Evolutionary conservation across 108 stramenopile genomes (phyloP), one percentile per base, ranked within the genome.

Genomic region (Fragilariopsis cylindrus): DNA sequence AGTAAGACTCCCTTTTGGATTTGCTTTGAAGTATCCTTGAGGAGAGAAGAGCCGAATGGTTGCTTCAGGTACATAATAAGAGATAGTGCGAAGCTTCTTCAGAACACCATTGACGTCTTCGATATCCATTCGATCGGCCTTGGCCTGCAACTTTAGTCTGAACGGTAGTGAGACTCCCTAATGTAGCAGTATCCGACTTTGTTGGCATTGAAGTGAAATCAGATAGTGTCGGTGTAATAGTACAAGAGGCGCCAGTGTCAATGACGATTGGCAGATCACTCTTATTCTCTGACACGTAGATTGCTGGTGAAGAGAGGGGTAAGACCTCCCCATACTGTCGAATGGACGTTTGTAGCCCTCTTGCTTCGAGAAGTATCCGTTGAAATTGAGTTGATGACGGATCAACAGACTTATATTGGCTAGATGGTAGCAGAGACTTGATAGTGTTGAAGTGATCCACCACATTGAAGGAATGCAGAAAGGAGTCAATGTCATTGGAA

Each of bases 31-130:
- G 55, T 56, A 56, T 19, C 4, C 0, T 0, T 56, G 55, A 0
- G 9, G 55, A 1, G 55, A 56, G 55, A 56, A 56, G 9, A 56
- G 55, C 0, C 55, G 7, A 0, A 56, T 11, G 18, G 55, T 56
- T 0, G 55, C 55, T 0, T 56, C 8, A 1, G 55, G 55, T 0
- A 56, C 19, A 0, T 19, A 11, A 19, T 56, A 56, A 0, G 55
- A n/a, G 0, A 0, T 19, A 0, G 55, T 56, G 0, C 19, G 18
- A 0, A 56, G 7, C 6, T n/a, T 7, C 4, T n/a, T 19, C 0
- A 5, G 0, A 0, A 56, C 9, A 0, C 55, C 9, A 11, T 56
- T 56, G 2, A 56, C 19, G 1, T 56, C 55, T 9, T 56, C 55
- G 0, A 56, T 6, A 0, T 56, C 55, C 55, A 56, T 19, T 11